Percentiles rank a stretch among this genome's conserved stretches.
Conservation (phyloP, 768 basidiomycete species). For the Termitomyces sp. region DNA sequence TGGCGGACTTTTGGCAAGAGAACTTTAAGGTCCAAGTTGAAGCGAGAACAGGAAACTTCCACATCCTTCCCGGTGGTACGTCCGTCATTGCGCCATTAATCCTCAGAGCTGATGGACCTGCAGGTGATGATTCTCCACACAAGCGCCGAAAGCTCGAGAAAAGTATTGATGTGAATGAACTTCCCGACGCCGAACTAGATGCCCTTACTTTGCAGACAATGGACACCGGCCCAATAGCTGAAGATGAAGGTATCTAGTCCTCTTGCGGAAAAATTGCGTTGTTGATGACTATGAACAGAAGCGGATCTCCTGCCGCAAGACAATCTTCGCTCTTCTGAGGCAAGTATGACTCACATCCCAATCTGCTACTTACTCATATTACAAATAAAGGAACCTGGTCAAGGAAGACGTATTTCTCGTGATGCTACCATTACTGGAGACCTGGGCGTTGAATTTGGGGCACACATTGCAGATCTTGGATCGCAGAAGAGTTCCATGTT, state of each 20-base stretch:
- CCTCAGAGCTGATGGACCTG: background rate
- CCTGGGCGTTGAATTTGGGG: conserved; percentile 39
- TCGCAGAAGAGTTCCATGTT: conserved; percentile 72
- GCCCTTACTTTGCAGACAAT: background rate
- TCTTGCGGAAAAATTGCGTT: background rate
- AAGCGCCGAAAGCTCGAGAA: conserved; percentile 43
- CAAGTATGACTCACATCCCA: conserved; percentile 12
- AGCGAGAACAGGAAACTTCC: conserved; percentile 43
- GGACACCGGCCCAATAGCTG: background rate
- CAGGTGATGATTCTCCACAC: conserved; percentile 33
- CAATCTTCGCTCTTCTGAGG: conserved; percentile 54
- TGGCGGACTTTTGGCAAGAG: conserved; percentile 71
- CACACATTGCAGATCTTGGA: conserved; percentile 32
- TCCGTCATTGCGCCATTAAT: background rate
- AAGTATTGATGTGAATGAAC: background rate
- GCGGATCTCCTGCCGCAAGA: background rate
- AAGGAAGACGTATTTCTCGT: conserved; percentile 70
- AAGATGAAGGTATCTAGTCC: background rate
- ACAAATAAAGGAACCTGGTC: conserved; percentile 65
- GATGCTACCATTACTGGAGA: conserved; percentile 48
- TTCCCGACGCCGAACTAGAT: background rate
- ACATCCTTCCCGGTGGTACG: conserved; percentile 33
- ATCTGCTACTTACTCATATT: background rate
- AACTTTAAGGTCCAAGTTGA: conserved; percentile 69
- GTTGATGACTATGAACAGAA: background rate